Conservation (phyloP, 2,329 filamentous ascomycete genomes). For the Aspergillus spinulosporus region DNA sequence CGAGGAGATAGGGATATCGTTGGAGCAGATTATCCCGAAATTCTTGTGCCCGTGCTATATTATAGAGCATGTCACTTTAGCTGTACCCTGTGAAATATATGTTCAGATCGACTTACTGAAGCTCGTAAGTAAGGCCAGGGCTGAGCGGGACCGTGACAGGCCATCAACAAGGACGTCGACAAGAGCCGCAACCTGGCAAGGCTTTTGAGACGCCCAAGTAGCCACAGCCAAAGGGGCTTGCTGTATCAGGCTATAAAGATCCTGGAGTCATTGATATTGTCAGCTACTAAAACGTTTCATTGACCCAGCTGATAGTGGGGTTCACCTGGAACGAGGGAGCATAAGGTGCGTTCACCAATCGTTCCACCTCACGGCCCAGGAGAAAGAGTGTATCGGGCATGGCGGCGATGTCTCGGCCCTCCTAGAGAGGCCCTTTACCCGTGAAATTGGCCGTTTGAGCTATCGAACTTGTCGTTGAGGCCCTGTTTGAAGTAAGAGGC, state of each 20-base stretch:
- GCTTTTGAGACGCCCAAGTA: conserved; percentile 50
- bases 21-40: conserved; percentile 38
- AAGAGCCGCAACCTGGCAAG: conserved; percentile 52
- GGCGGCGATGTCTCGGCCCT: conserved; percentile 2
- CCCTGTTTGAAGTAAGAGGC: neutral
- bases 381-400: conserved; percentile 29
- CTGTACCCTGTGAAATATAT: neutral
- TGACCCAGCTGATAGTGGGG: conserved; percentile 1
- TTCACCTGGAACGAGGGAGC: conserved; percentile 53
- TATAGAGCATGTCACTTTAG: conserved; percentile 12
- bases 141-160: conserved; percentile 53
- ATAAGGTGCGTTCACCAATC: conserved; percentile 51
- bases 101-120: conserved; percentile 44
- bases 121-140: conserved; percentile 50
- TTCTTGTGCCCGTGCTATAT: conserved; percentile 27
- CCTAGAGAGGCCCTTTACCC: neutral
- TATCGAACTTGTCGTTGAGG: conserved; percentile 2
- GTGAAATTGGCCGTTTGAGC: neutral
- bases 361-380: conserved; percentile 47
- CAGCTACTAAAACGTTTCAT: conserved; percentile 7
- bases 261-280: conserved; percentile 24
- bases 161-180: conserved; percentile 49
- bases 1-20: conserved; percentile 36
- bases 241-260: conserved; percentile 31
- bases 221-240: conserved; percentile 40